phyloP scores from a whole-genome alignment of 352 stramenopile species.

The Hyaloperonospora brassicae region DNA sequence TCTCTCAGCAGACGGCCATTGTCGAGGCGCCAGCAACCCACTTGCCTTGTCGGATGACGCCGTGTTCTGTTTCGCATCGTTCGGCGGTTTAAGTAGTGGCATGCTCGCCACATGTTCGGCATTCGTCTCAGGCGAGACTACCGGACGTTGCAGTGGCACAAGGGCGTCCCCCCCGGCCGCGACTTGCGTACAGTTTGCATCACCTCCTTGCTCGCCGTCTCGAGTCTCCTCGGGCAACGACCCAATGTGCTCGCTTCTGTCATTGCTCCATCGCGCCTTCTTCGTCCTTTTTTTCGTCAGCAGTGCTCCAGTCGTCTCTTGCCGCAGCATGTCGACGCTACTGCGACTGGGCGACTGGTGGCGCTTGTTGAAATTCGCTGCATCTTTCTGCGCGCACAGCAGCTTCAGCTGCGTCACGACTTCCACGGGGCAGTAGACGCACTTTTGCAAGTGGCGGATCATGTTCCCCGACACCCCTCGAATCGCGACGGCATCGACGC shows the following conservation, averaged over 20 bases:
- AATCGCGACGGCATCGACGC: slow-evolving; percentile 35
- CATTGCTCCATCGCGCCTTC: slow-evolving; percentile 11
- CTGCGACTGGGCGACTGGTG: slow-evolving; percentile 38
- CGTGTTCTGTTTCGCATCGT: slow-evolving; percentile 1
- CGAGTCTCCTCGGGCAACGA: slow-evolving; percentile 3
- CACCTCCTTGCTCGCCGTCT: neutral
- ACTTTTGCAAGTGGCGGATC: slow-evolving; percentile 80
- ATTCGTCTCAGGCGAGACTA: slow-evolving; percentile 26
- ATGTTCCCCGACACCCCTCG: slow-evolving; percentile 78
- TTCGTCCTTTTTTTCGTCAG: slow-evolving; percentile 15
- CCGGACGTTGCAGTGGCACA: slow-evolving; percentile 31
- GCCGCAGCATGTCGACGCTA: slow-evolving; percentile 29
- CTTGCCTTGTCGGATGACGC: slow-evolving; percentile 6
- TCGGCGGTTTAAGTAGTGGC: slow-evolving; percentile 13
- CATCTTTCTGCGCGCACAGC: slow-evolving; percentile 65
- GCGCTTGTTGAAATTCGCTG: slow-evolving; percentile 60
- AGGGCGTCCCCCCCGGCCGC: no score
- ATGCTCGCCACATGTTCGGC: slow-evolving; percentile 4
- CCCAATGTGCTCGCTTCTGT: slow-evolving; percentile 4
- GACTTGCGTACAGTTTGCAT: no score
- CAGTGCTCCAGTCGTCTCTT: slow-evolving; percentile 22
- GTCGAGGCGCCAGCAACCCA: slow-evolving; percentile 1
- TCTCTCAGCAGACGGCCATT: slow-evolving; percentile 2
- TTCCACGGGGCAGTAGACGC: slow-evolving; percentile 59
- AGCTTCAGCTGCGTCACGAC: slow-evolving; percentile 59